These are phyloP conservation scores for Backusella tarrabulga DNA, from an alignment of 192 early-diverging fungal genomes.

Conservation along the genomic window DNA sequence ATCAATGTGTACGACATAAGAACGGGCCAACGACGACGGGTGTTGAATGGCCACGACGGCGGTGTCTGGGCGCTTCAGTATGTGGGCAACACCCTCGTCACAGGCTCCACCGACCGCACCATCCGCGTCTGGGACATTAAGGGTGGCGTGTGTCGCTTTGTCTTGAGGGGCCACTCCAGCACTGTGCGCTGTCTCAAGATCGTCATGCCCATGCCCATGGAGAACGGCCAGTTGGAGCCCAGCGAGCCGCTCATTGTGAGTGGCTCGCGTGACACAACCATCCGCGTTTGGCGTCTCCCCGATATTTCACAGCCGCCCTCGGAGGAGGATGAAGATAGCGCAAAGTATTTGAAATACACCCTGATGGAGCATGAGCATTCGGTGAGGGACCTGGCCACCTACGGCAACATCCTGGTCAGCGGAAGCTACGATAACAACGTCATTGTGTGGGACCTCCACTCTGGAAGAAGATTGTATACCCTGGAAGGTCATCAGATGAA, in stretches of 20 bases:
- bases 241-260: slow-evolving; percentile 85
- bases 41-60: slow-evolving; percentile 85
- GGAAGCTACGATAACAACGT: slow-evolving; percentile 91
- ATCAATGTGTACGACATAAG: slow-evolving; percentile 92
- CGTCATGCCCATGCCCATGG: slow-evolving; percentile 63
- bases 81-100: slow-evolving; percentile 85
- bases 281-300: slow-evolving; percentile 91
- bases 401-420: slow-evolving; percentile 83
- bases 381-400: slow-evolving; percentile 88
- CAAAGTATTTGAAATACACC: slow-evolving; percentile 70
- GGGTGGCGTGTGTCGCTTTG: slow-evolving; percentile 82
- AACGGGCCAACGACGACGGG: slow-evolving; percentile 71
- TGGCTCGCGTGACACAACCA: slow-evolving; percentile 88
- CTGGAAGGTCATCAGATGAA: slow-evolving; percentile 89
- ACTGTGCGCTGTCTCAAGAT: slow-evolving; percentile 96
- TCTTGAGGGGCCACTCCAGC: slow-evolving; percentile 91
- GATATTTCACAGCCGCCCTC: slow-evolving; percentile 14
- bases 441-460: slow-evolving; percentile 84
- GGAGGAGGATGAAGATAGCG: slow-evolving; percentile 44
- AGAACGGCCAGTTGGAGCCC: slow-evolving; percentile 54
- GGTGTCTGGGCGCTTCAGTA: slow-evolving; percentile 98
- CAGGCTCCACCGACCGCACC: slow-evolving; percentile 95
- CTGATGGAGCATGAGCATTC: slow-evolving; percentile 82
- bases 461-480: slow-evolving; percentile 62
- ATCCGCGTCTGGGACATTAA: slow-evolving; percentile 98